Conservation (phyloP, 1,284 basidiomycete genomes). For the Rhizoctonia solani region DNA sequence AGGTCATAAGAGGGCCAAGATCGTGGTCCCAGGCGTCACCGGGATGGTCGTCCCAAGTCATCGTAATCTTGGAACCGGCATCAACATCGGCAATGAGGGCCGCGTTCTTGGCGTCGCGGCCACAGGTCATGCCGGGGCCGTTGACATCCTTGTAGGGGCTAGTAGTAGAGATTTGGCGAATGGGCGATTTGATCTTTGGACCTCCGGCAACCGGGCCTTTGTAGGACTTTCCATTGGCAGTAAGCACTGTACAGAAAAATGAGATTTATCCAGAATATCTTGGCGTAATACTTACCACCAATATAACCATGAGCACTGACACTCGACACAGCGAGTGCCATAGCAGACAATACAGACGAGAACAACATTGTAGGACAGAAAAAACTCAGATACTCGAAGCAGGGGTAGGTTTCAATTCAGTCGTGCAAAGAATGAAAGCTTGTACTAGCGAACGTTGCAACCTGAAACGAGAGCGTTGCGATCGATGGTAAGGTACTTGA, state of each 20-base stretch:
- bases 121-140: conserved; percentile 66
- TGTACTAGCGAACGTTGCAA: conserved; percentile 29
- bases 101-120: conserved; percentile 58
- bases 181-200: conserved; percentile 52
- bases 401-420: neutral
- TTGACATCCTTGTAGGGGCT: conserved; percentile 65
- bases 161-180: conserved; percentile 61
- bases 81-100: conserved; percentile 60
- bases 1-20: conserved; percentile 70
- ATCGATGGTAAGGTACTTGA: neutral
- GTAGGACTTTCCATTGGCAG: conserved; percentile 60
- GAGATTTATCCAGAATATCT: neutral
- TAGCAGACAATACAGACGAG: conserved; percentile 16
- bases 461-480: conserved; percentile 31
- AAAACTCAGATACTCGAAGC: no score
- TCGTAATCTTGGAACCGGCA: conserved; percentile 62
- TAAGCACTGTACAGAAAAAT: conserved; percentile 42
- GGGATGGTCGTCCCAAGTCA: conserved; percentile 63
- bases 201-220: conserved; percentile 52
- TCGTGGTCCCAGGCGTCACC: conserved; percentile 66
- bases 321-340: conserved; percentile 12
- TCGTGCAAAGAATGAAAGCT: conserved; percentile 14
- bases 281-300: neutral
- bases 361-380: conserved; percentile 25
- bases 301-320: conserved; percentile 24